These are phyloP conservation scores for Scedosporium dehoogii DNA, from an alignment of 2,329 filamentous ascomycete species.

Conservation along the genomic window DNA sequence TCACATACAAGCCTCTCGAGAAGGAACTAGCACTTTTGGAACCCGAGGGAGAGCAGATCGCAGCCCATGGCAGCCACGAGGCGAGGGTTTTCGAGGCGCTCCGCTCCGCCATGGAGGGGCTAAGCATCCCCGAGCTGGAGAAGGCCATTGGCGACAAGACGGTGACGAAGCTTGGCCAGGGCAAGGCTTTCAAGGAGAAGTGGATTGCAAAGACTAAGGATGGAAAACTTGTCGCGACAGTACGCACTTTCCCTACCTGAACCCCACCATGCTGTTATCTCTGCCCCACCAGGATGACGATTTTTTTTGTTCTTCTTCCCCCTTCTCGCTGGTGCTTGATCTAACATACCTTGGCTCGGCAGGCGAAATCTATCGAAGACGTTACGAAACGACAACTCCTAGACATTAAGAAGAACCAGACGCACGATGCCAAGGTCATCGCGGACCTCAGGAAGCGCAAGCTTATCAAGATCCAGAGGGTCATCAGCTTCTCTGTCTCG, in stretches of 20 bases:
- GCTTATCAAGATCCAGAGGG: conserved; percentile 73
- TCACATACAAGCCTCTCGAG: conserved; percentile 76
- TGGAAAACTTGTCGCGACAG: conserved; percentile 43
- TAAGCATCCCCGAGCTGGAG: conserved; percentile 69
- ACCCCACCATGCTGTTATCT: neutral
- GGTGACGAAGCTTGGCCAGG: conserved; percentile 75
- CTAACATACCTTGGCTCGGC: neutral
- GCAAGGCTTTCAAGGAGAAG: conserved; percentile 81
- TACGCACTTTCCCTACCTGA: conserved; percentile 19
- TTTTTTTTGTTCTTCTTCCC: neutral
- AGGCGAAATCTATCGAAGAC: conserved; percentile 69
- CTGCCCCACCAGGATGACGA: neutral
- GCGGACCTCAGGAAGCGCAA: conserved; percentile 87
- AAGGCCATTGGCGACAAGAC: conserved; percentile 61
- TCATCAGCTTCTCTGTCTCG: conserved; percentile 70
- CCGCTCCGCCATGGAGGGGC: conserved; percentile 61
- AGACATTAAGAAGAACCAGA: conserved; percentile 59
- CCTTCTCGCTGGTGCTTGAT: neutral
- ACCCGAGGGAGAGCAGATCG: conserved; percentile 62
- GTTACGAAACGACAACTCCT: conserved; percentile 66
- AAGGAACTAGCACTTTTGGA: conserved; percentile 69
- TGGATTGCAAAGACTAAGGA: conserved; percentile 57
- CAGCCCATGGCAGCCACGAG: conserved; percentile 68
- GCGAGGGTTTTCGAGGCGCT: conserved; percentile 73
- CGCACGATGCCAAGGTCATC: conserved; percentile 66